Percentiles rank a stretch among this genome's conserved stretches.
Evolutionary conservation across 345 rosid species (phyloP).

Genomic region (Balakata baccata): DNA sequence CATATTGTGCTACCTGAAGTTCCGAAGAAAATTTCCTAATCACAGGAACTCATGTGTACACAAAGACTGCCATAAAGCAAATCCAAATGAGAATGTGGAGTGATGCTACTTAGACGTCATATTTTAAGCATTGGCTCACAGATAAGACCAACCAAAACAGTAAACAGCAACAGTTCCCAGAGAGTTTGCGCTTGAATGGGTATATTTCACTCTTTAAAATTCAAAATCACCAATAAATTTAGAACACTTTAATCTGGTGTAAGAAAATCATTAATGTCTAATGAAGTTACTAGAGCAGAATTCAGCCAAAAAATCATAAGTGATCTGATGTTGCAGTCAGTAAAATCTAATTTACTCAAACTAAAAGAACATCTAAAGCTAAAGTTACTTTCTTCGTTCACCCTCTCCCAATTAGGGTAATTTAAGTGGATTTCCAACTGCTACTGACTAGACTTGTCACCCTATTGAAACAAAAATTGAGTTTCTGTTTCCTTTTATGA

Average conservation of each 20-base stretch:
- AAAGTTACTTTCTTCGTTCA: neutral
- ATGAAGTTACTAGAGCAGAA: neutral
- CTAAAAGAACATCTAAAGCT: neutral
- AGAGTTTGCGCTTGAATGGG: no score
- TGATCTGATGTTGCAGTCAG: neutral
- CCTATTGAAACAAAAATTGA: neutral
- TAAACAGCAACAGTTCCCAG: neutral
- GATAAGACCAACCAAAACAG: constrained; percentile 8
- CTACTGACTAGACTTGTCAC: neutral
- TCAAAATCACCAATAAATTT: no score
- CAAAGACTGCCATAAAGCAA: constrained; percentile 37
- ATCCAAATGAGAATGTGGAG: constrained; percentile 20
- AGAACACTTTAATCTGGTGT: neutral
- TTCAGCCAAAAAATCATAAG: neutral
- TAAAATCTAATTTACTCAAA: neutral
- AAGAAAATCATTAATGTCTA: neutral
- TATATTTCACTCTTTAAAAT: no score
- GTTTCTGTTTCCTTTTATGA: neutral
- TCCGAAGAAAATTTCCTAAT: constrained; percentile 39
- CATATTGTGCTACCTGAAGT: constrained; percentile 83
- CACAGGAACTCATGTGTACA: constrained; percentile 34
- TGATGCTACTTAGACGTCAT: neutral
- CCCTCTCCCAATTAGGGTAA: neutral
- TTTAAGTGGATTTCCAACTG: neutral
- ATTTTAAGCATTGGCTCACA: neutral